phyloP scores from a whole-genome alignment of 1,139 yeast species.

The Yamadazyma oceani region DNA sequence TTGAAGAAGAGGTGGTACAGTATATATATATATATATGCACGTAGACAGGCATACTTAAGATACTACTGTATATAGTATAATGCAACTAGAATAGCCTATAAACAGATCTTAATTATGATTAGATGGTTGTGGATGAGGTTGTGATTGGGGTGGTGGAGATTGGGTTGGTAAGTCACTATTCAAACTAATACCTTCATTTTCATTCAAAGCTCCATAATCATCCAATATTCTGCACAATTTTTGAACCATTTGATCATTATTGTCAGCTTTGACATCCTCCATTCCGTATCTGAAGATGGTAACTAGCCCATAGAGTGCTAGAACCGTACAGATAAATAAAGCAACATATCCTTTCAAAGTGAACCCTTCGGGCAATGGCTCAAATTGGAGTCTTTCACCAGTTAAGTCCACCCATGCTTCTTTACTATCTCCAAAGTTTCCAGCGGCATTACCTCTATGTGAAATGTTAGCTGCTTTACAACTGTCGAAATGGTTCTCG shows the following conservation, averaged over 20 bases:
- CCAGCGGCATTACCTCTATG: slow-evolving; percentile 85
- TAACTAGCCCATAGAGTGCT: slow-evolving; percentile 75
- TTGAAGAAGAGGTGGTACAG: no score
- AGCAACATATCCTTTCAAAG: slow-evolving; percentile 87
- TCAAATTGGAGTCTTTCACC: slow-evolving; percentile 71
- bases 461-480: slow-evolving; percentile 52
- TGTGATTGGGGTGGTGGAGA: not conserved
- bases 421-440: slow-evolving; percentile 38
- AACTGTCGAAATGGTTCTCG: slow-evolving; percentile 57
- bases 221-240: slow-evolving; percentile 45
- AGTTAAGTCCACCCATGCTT: slow-evolving; percentile 59
- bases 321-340: slow-evolving; percentile 75
- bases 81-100: not conserved
- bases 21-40: no score
- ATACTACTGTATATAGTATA: no score
- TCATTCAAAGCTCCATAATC: slow-evolving; percentile 26
- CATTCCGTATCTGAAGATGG: slow-evolving; percentile 81
- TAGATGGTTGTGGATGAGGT: not conserved
- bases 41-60: no score
- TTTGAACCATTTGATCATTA: slow-evolving; percentile 52
- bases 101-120: not conserved
- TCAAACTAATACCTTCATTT: slow-evolving; percentile 17
- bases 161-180: slow-evolving; percentile 11
- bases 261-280: slow-evolving; percentile 61
- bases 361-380: slow-evolving; percentile 80